Evolutionary conservation across 23 red algal genomes (phyloP).

Genomic region (Rhodosorus marinus): DNA sequence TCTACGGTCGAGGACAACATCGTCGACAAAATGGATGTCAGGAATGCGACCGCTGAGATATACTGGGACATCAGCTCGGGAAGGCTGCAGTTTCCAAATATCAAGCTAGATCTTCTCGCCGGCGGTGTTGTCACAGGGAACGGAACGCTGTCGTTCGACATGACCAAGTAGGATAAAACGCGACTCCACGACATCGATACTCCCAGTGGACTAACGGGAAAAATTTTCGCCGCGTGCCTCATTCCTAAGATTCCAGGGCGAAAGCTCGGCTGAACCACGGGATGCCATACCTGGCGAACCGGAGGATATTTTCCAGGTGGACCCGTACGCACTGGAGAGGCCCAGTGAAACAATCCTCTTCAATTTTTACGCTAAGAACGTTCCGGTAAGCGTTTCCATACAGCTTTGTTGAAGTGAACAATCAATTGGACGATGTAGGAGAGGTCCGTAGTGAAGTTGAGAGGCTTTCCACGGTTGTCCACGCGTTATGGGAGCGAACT

Average conservation of each 20-base stretch:
- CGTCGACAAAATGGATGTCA: constrained; percentile 30
- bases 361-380: constrained; percentile 15
- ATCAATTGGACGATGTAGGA: no score
- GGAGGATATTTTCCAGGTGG: constrained; percentile 21
- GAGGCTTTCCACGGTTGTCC: no score
- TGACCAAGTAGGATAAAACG: constrained; percentile 22
- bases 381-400: no score
- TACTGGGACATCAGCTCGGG: constrained; percentile 41
- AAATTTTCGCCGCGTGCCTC: not conserved
- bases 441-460: no score
- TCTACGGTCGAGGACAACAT: constrained; percentile 3
- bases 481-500: no score
- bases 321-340: constrained; percentile 13
- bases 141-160: constrained; percentile 38
- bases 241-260: not conserved
- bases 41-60: constrained; percentile 12
- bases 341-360: constrained; percentile 30
- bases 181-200: not conserved
- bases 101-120: constrained; percentile 11
- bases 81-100: constrained; percentile 16
- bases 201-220: not conserved
- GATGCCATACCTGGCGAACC: constrained; percentile 1
- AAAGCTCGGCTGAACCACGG: not conserved
- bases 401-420: no score
- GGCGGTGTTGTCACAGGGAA: constrained; percentile 19